Evolutionary conservation across 257 asterid genomes (phyloP).

Genomic region (Solanum boliviense): DNA sequence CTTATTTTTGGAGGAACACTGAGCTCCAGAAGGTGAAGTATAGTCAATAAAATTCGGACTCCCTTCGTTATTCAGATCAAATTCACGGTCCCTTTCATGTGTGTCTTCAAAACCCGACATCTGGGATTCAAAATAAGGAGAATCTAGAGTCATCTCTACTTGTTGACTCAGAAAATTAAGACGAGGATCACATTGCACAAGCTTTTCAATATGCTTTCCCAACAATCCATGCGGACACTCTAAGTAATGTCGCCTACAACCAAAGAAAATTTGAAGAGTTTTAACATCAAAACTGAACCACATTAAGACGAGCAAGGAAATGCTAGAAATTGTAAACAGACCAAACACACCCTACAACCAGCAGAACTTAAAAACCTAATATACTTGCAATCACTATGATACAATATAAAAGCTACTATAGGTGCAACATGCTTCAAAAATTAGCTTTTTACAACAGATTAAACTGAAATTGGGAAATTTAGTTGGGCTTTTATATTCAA

Average conservation of each 20-base stretch:
- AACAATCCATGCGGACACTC: conserved; percentile 78
- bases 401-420: not conserved
- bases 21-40: conserved; percentile 70
- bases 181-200: conserved; percentile 88
- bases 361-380: not conserved
- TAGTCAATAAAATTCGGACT: conserved; percentile 54
- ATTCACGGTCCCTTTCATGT: conserved; percentile 24
- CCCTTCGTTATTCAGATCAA: conserved; percentile 56
- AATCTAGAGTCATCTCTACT: conserved; percentile 53
- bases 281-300: not conserved
- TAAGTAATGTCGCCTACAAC: conserved; percentile 72
- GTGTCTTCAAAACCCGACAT: conserved; percentile 42
- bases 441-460: not conserved
- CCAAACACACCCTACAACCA: not conserved
- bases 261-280: not conserved
- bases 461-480: not conserved
- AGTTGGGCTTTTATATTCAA: not conserved
- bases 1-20: conserved; percentile 63
- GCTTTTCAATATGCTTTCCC: conserved; percentile 92
- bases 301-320: not conserved
- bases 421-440: not conserved
- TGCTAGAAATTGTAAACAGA: not conserved
- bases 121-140: conserved; percentile 70
- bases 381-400: not conserved
- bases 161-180: conserved; percentile 81